Percentiles rank a stretch among this genome's conserved stretches.
Evolutionary conservation across 2,329 filamentous ascomycete genomes (phyloP).

Genomic region (Fusarium goolgardi): DNA sequence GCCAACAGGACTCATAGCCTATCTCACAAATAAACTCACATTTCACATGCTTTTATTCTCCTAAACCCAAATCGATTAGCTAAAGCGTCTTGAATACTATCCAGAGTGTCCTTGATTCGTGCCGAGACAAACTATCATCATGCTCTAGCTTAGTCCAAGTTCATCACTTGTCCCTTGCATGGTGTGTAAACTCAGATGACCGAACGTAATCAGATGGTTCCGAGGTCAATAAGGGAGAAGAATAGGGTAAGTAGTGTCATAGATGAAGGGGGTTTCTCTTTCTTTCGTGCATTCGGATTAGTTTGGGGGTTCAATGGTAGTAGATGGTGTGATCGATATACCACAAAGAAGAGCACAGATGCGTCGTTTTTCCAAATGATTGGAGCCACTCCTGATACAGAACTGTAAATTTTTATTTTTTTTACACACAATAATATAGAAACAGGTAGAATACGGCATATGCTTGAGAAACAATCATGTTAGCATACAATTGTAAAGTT

Average conservation of each 20-base stretch:
- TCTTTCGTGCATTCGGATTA: neutral
- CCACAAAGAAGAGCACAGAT: neutral
- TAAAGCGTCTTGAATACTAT: neutral
- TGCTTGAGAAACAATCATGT: neutral
- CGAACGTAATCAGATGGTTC: neutral
- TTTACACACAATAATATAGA: neutral
- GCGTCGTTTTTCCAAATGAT: neutral
- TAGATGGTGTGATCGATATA: neutral
- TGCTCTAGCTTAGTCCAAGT: neutral
- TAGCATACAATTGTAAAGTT: neutral
- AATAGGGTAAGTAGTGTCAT: neutral
- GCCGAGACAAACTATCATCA: neutral
- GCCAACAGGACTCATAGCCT: neutral
- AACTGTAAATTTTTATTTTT: too few relatives aligned
- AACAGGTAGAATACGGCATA: neutral
- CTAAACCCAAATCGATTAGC: neutral
- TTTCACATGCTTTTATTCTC: neutral
- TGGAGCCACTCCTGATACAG: neutral
- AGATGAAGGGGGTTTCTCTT: neutral
- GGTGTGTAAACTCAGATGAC: neutral
- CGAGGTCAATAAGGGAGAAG: neutral
- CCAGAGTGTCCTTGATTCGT: neutral
- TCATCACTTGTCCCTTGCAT: slow-evolving; percentile 20
- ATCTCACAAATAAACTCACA: neutral
- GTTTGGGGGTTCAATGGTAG: neutral